These are phyloP conservation scores for Naganishia kalamii DNA, from an alignment of 768 basidiomycete genomes.

Conservation along the genomic window DNA sequence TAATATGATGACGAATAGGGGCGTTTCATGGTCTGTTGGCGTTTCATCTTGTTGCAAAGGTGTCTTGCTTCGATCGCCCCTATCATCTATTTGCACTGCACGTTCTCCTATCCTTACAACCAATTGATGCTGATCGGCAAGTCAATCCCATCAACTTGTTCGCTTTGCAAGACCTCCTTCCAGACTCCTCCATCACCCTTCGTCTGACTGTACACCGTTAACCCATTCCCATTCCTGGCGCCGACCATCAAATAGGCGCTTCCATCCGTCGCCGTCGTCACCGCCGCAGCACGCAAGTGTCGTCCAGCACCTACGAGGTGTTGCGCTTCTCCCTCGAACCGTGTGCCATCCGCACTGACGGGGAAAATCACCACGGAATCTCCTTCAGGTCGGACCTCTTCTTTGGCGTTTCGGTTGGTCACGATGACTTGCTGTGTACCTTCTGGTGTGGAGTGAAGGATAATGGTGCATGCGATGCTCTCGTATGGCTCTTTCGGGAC, in stretches of 20 bases:
- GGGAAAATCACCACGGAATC: constrained; percentile 10
- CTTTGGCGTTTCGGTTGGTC: constrained; percentile 15
- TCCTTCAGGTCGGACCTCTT: background rate
- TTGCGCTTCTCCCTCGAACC: background rate
- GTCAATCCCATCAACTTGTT: background rate
- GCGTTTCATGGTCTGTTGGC: background rate
- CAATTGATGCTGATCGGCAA: constrained; percentile 4
- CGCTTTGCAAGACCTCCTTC: background rate
- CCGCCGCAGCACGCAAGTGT: constrained; percentile 8
- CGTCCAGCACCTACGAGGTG: constrained; percentile 6
- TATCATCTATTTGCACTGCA: too few species aligned
- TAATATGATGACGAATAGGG: background rate
- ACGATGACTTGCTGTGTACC: constrained; percentile 15
- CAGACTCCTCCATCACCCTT: background rate
- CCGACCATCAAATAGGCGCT: constrained; percentile 4
- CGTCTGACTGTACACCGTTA: constrained; percentile 9
- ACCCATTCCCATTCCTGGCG: constrained; percentile 14
- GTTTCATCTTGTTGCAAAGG: background rate
- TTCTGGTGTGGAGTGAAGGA: constrained; percentile 9
- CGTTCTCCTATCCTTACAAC: background rate
- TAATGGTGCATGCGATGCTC: constrained; percentile 17
- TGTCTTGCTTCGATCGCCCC: background rate
- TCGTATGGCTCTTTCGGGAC: constrained; percentile 11
- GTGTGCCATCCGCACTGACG: background rate
- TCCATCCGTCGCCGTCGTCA: background rate